Base-by-base conservation (phyloP, 345 rosid species). In the Syzygium oleosum region DNA sequence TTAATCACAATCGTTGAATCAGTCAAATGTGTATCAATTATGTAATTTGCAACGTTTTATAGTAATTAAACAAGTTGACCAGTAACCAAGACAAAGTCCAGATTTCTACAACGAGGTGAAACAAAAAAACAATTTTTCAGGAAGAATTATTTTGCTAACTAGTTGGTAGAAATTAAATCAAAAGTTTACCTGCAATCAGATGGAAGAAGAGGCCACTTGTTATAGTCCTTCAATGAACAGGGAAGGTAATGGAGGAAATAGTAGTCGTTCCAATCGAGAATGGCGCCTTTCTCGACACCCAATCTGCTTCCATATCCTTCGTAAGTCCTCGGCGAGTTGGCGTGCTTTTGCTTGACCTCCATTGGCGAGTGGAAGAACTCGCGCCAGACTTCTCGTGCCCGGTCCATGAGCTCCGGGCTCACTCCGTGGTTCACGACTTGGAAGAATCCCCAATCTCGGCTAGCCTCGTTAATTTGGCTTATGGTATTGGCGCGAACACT, bases 191-290 rank as follows among this genome's bases (percentile, higher is more conserved):
- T 93, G 97, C 93, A 92, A 52, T 90, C 88, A 41, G 91, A 54
- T 21, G 99, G 99, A 78, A 86, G 83, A 84, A 91, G 86, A 49
- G 99, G 99, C 99, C 99, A 98, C 90, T 97, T 97, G 86, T 92
- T 91, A 63, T 55, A 85, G 85, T 98, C 96, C 90, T 95, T 94
- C 84, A 95, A 85, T 22, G 53, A 84, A 19, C 29, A 41, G 31
- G 99, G 99, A 49, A 92, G 94, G 91, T 90, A 93, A 86, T 98
- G 98, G 38, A 98, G 98, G 87, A 52, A 96, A 34, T 94, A 97
- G 87, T 98, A 98, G 58, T 98, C 99, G 86, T 97, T 94, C 99
- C 99, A 98, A 85, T 97, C 99, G 78, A 97, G 98, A 92, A 91
- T 89, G 84, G 99, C 99, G 25, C 96, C 98, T 86, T 96, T 98